Evolutionary conservation across 192 early-diverging fungal genomes (phyloP).

Genomic region (Funneliformis geosporum): DNA sequence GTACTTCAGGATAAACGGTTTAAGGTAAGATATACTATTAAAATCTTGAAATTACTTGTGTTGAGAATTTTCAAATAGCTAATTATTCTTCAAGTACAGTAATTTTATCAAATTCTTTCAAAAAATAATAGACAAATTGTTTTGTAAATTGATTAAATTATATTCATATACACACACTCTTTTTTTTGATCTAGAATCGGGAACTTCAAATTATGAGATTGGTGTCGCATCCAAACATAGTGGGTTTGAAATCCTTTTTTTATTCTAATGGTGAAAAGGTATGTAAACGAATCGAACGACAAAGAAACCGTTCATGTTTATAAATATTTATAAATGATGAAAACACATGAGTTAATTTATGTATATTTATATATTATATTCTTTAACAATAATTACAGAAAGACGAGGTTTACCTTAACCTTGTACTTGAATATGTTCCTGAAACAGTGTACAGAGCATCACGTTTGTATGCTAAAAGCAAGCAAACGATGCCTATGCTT

Average conservation of each 20-base stretch:
- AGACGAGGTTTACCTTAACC: conserved; percentile 95
- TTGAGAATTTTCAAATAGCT: not conserved
- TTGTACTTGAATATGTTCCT: conserved; percentile 93
- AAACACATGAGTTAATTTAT: no score
- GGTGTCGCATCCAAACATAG: conserved; percentile 92
- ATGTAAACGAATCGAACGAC: conserved; percentile 18
- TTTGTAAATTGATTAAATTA: conserved; percentile 19
- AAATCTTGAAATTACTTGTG: not conserved
- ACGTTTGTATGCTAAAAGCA: conserved; percentile 85
- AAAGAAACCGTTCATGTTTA: no score
- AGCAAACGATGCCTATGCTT: conserved; percentile 94
- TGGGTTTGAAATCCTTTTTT: conserved; percentile 88
- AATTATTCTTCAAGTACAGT: not conserved
- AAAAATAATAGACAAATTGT: not conserved
- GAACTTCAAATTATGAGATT: conserved; percentile 93
- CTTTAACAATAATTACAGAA: conserved; percentile 42
- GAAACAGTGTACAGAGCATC: conserved; percentile 96
- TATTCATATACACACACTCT: conserved; percentile 20
- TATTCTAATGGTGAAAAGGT: conserved; percentile 92
- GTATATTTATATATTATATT: not conserved
- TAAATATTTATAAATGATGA: not conserved
- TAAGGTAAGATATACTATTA: conserved; percentile 64
- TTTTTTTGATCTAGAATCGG: conserved; percentile 65
- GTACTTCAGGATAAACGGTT: conserved; percentile 98
- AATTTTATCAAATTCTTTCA: not conserved